Base-by-base conservation (phyloP, 768 basidiomycete genomes). In the Mrakia blollopis region DNA sequence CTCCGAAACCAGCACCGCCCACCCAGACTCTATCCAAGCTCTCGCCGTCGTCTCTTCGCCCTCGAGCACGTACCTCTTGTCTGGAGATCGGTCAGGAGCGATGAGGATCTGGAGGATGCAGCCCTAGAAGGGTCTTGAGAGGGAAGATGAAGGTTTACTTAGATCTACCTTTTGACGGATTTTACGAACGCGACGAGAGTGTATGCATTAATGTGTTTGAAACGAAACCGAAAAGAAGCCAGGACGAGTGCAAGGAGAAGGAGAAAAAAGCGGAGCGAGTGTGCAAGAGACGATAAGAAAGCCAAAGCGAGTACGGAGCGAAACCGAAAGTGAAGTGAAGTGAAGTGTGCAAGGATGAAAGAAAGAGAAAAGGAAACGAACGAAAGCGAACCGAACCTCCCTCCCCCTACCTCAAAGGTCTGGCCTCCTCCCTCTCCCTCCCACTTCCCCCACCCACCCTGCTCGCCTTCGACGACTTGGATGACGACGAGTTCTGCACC, bases 1-100 rank as follows among this genome's bases (percentile, higher is more conserved):
- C 32, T 5, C 71, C 13, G 23, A n/a, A 37, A 25, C 52, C 50
- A 91, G 94, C 74, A 90, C 89, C 21, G 87, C 91, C 9, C 97
- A 98, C 81, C 93, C 94, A 80, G 95, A 98, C 81, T 89, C 93
- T 2, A 89, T 98, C 28, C 93, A 92, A 8, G 89, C 91, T 2
- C 83, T 99, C 50, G 89, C 89, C 0, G 92, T 91, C 79, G 89
- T 99, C 73, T 93, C 97, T 79, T 91, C 94, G 0, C 94, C 96
- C 74, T 94, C 93, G 35, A 92, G 93, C 1, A 88, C 97, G 65
- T 88, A 98, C n/a, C 94, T 80, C 0, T 73, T 78, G n/a, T 72
- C 91, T 79, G 96, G 92, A 2, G 96, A 98, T 82, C 87, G 93
- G 67, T 87, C 90, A 30, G 97, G 97, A 4, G 89, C 90, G 28